Conservation (phyloP, 306 rosid genomes). For the Comarum palustre region DNA sequence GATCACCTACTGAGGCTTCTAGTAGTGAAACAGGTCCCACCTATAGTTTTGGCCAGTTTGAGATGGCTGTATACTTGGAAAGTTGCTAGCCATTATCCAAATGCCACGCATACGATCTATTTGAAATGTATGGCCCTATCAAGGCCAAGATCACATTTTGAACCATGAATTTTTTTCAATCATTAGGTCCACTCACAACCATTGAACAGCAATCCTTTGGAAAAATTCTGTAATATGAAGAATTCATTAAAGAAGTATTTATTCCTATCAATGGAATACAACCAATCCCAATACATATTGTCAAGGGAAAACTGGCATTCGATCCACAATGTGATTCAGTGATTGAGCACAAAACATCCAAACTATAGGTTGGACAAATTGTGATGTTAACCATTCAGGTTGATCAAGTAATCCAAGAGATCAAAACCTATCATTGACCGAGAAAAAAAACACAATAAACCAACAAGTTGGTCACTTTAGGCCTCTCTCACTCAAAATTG, state of each 20-base stretch:
- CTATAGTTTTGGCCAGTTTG: constrained; percentile 18
- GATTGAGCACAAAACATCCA: constrained; percentile 12
- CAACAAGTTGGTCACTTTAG: constrained; percentile 32
- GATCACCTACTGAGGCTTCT: constrained; percentile 4
- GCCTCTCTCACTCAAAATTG: constrained; percentile 15
- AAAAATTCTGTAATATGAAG: constrained; percentile 11
- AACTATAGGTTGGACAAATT: constrained; percentile 13
- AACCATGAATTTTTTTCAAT: constrained; percentile 21
- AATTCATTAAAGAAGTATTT: constrained; percentile 1
- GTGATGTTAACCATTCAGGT: constrained; percentile 27
- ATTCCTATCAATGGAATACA: constrained; percentile 12
- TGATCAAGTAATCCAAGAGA: constrained; percentile 23
- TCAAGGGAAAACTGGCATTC: constrained; percentile 9
- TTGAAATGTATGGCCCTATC: constrained; percentile 21
- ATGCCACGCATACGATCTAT: constrained; percentile 11
- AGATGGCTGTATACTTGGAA: constrained; percentile 19
- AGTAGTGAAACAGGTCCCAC: constrained; percentile 12
- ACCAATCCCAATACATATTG: constrained; percentile 12
- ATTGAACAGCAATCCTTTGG: not conserved
- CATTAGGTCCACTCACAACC: constrained; percentile 24
- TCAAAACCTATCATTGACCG: constrained; percentile 30
- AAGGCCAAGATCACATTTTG: constrained; percentile 22
- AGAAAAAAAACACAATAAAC: constrained; percentile 13
- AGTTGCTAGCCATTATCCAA: constrained; percentile 5
- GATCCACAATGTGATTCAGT: constrained; percentile 1